Percentiles rank a stretch among this genome's conserved stretches.
phyloP scores from a whole-genome alignment of 2,329 filamentous ascomycete species.

The Fusarium sp. region DNA sequence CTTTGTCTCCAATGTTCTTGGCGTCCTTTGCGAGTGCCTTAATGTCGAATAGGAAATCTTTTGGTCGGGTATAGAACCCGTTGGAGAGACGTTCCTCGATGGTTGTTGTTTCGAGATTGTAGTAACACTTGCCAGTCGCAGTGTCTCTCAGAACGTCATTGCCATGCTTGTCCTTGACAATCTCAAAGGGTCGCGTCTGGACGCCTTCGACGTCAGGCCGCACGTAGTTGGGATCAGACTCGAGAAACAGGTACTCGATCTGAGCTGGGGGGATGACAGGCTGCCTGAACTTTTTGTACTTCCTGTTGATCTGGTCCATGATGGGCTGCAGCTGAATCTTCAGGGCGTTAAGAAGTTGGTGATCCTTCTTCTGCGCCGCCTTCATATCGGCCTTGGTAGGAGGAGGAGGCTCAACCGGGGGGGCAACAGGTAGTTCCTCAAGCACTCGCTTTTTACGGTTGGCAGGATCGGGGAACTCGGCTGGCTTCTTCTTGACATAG shows the following conservation, averaged over 20 bases:
- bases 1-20: slow-evolving; percentile 82
- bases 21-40: slow-evolving; percentile 87
- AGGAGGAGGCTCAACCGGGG: slow-evolving; percentile 74
- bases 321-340: slow-evolving; percentile 93
- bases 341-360: slow-evolving; percentile 84
- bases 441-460: slow-evolving; percentile 89
- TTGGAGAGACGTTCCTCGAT: slow-evolving; percentile 98
- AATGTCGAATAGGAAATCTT: slow-evolving; percentile 91
- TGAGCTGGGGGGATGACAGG: slow-evolving; percentile 79
- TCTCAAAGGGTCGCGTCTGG: slow-evolving; percentile 80
- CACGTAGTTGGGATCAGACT: slow-evolving; percentile 80
- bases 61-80: slow-evolving; percentile 91
- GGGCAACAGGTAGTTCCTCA: slow-evolving; percentile 80
- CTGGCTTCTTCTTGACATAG: slow-evolving; percentile 82
- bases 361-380: slow-evolving; percentile 83
- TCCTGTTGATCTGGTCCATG: slow-evolving; percentile 95
- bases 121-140: slow-evolving; percentile 85
- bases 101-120: slow-evolving; percentile 91
- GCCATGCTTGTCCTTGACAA: slow-evolving; percentile 82
- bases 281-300: slow-evolving; percentile 88
- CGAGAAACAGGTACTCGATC: slow-evolving; percentile 86
- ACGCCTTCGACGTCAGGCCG: slow-evolving; percentile 64
- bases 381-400: slow-evolving; percentile 84
- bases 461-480: slow-evolving; percentile 87
- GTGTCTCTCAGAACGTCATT: slow-evolving; percentile 81